Conservation (phyloP, 495 filamentous ascomycete genomes). For the Aspergillus asperescens region DNA sequence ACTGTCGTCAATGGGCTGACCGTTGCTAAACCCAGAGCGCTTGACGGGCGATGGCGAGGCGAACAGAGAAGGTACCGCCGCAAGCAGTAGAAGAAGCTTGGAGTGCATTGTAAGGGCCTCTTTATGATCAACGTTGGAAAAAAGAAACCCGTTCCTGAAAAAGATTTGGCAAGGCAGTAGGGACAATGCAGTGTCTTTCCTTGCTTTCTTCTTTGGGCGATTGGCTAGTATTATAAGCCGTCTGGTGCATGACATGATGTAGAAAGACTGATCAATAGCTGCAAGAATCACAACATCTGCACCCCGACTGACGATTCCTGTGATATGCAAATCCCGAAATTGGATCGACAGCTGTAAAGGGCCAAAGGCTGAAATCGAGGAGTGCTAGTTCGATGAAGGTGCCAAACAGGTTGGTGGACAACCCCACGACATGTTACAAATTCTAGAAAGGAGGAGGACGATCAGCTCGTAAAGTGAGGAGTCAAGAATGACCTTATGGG, state of each 20-base stretch:
- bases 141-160: too few relatives aligned
- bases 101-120: slow-evolving; percentile 18
- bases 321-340: slow-evolving; percentile 5
- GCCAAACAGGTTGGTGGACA: not conserved
- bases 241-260: not conserved
- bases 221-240: not conserved
- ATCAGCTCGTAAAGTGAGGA: not conserved
- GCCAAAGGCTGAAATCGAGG: too few relatives aligned
- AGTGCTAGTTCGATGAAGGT: too few relatives aligned
- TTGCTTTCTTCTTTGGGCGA: not conserved
- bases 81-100: slow-evolving; percentile 12
- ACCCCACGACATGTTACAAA: not conserved
- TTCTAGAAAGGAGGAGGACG: not conserved
- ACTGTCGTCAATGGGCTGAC: slow-evolving; percentile 49
- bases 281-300: slow-evolving; percentile 3
- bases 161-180: too few relatives aligned
- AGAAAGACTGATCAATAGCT: not conserved
- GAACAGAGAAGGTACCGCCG: slow-evolving; percentile 18
- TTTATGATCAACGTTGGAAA: not conserved
- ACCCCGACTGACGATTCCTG: not conserved
- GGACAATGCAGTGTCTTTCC: too few relatives aligned
- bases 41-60: slow-evolving; percentile 24
- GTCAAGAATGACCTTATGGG: too few relatives aligned
- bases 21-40: slow-evolving; percentile 38
- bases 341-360: slow-evolving; percentile 8